These are phyloP conservation scores for Senna tora DNA, from an alignment of 306 rosid genomes.

Conservation along the genomic window DNA sequence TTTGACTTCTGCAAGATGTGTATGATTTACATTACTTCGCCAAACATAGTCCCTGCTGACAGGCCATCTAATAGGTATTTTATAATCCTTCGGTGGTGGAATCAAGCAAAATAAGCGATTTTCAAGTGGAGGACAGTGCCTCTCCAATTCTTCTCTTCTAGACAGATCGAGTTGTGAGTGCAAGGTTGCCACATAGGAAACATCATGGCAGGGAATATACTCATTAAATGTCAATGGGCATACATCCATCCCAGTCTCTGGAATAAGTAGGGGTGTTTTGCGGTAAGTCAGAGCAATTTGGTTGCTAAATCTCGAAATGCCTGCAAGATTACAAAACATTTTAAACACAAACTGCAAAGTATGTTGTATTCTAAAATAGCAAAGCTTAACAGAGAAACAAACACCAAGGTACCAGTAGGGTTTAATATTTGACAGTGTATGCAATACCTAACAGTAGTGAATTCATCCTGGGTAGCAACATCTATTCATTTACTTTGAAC, in stretches of 20 bases:
- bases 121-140: slow-evolving; percentile 87
- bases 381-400: slow-evolving; percentile 8
- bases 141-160: slow-evolving; percentile 82
- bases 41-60: slow-evolving; percentile 92
- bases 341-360: slow-evolving; percentile 22
- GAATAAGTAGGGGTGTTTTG: slow-evolving; percentile 56
- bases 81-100: slow-evolving; percentile 85
- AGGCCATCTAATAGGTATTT: slow-evolving; percentile 88
- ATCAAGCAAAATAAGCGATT: slow-evolving; percentile 84
- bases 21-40: slow-evolving; percentile 92
- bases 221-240: slow-evolving; percentile 86
- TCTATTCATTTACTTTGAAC: not conserved
- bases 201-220: slow-evolving; percentile 84
- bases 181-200: slow-evolving; percentile 61
- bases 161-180: slow-evolving; percentile 60
- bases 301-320: slow-evolving; percentile 56
- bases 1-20: slow-evolving; percentile 87
- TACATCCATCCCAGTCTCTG: slow-evolving; percentile 70
- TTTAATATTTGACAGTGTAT: not conserved
- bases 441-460: not conserved
- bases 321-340: slow-evolving; percentile 46
- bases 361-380: slow-evolving; percentile 11
- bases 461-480: not conserved
- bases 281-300: slow-evolving; percentile 64
- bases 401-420: not conserved